Evolutionary conservation across 169 alveolate genomes (phyloP).

Genomic region (Cryptosporidium viatorum): DNA sequence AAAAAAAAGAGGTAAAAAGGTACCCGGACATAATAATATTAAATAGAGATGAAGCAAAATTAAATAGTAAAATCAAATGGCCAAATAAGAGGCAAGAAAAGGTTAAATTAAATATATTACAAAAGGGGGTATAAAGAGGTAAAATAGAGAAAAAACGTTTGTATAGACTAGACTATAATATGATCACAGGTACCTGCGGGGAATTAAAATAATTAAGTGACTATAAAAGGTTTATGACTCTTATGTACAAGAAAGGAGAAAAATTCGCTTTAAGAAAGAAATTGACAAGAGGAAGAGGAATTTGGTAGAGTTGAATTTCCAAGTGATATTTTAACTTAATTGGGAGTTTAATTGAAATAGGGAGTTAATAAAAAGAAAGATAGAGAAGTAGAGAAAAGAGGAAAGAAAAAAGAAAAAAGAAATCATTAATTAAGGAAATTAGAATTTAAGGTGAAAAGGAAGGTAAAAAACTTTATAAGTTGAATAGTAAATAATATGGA

Average conservation of each 20-base stretch:
- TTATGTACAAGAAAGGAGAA: slow-evolving; percentile 23
- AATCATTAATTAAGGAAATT: not conserved
- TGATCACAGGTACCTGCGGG: slow-evolving; percentile 76
- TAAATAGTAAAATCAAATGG: slow-evolving; percentile 17
- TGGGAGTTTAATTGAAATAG: not conserved
- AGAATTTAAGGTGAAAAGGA: not conserved
- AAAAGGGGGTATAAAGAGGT: slow-evolving; percentile 28
- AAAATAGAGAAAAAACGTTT: slow-evolving; percentile 24
- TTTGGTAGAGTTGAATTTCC: slow-evolving; percentile 16
- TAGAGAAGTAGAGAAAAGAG: not conserved
- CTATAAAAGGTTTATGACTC: slow-evolving; percentile 22
- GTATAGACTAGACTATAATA: slow-evolving; percentile 72
- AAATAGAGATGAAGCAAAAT: not conserved
- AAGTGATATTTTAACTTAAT: not conserved
- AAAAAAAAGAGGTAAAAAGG: not conserved
- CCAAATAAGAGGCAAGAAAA: not conserved
- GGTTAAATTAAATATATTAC: not conserved
- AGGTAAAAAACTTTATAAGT: not conserved
- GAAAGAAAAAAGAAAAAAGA: not conserved
- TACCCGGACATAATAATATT: slow-evolving; percentile 16
- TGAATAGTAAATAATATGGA: slow-evolving; percentile 43
- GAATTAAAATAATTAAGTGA: slow-evolving; percentile 22
- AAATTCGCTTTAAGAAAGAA: not conserved
- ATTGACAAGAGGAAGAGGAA: not conserved
- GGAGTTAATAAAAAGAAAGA: not conserved